These are phyloP conservation scores for Calamus simplicifolius DNA, from an alignment of 176 grass and related monocot species.

Conservation along the genomic window DNA sequence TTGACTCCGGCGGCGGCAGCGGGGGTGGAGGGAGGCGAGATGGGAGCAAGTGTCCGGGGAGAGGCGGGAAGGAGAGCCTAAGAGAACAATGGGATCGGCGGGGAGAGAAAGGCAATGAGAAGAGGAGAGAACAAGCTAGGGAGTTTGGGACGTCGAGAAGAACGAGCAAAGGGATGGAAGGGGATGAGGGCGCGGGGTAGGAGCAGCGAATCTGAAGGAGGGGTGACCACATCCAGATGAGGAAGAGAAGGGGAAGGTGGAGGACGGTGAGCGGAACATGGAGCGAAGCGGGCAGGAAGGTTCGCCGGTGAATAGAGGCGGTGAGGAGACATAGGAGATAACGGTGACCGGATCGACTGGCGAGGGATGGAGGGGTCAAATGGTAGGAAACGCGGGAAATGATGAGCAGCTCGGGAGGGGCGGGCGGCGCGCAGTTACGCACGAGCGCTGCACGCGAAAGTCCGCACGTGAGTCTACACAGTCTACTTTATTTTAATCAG, in stretches of 20 bases:
- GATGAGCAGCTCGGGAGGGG: too few relatives aligned
- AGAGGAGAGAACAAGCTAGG: constrained; percentile 21
- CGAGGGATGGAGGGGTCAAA: too few relatives aligned
- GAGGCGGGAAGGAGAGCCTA: constrained; percentile 27
- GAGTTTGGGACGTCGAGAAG: constrained; percentile 1
- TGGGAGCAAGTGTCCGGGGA: constrained; percentile 10
- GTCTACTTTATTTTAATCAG: too few relatives aligned
- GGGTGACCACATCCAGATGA: constrained; percentile 15
- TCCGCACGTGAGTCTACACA: too few relatives aligned
- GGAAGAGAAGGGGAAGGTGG: constrained; percentile 18
- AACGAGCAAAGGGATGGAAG: constrained; percentile 21
- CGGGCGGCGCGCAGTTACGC: too few relatives aligned
- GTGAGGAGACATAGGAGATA: too few relatives aligned
- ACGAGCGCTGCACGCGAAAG: too few relatives aligned
- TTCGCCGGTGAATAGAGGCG: constrained; percentile 17
- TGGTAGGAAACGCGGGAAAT: too few relatives aligned
- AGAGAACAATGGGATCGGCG: constrained; percentile 14
- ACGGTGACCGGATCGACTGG: too few relatives aligned
- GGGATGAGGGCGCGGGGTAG: constrained; percentile 16
- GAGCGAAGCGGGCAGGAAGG: neutral
- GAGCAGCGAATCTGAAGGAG: constrained; percentile 34
- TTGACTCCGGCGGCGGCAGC: neutral
- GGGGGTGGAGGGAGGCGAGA: constrained; percentile 15
- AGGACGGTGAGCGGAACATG: neutral
- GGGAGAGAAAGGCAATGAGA: constrained; percentile 19